Evolutionary conservation across 2,329 filamentous ascomycete species (phyloP), one percentile per base, ranked within the genome.

Genomic region (Penicillium sp.): DNA sequence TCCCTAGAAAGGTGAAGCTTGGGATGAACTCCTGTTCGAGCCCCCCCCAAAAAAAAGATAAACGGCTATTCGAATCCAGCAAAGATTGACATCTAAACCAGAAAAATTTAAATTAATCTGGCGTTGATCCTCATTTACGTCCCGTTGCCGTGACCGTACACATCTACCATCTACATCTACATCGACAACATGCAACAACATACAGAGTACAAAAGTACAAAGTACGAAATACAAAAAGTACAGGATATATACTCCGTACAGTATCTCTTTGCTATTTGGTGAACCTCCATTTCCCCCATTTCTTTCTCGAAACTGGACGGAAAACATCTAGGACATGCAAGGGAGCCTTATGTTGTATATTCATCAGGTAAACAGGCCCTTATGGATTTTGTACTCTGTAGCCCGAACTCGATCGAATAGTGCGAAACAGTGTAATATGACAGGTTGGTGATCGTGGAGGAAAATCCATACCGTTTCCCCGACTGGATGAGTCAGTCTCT

Each of bases 121-220:
- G n/a, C 46, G 47, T 43, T 49, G 56, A 58, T 58, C 56, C 53
- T 58, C 34, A 56, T 58, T 56, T 56, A 26, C 18, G 13, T 22
- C 43, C 43, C 29, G 24, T 43, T 32, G 5, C 32, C 32, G 42
- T 39, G 34, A 47, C 13, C 11, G 18, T 45, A 5, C 16, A 43
- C 7, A 26, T 26, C 24, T 8, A 35, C 14, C 8, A 29, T n/a
- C 22, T 26, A 42, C 14, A 42, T 16, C 39, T n/a, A 29, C 35
- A 38, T 18, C n/a, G 11, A 29, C n/a, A 18, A 29, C 26, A 29
- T 29, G 26, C 26, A 29, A 29, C 9, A 29, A 29, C 9, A 10
- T 29, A 29, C 26, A 10, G 3, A 29, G 26, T 10, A 29, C 24
- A 24, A 24, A 24, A n/a, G 24, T 24, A 5, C 26, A 29, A 29